Evolutionary conservation across 1,139 yeast species (phyloP).

Genomic region (Scheffersomyces stambukii): DNA sequence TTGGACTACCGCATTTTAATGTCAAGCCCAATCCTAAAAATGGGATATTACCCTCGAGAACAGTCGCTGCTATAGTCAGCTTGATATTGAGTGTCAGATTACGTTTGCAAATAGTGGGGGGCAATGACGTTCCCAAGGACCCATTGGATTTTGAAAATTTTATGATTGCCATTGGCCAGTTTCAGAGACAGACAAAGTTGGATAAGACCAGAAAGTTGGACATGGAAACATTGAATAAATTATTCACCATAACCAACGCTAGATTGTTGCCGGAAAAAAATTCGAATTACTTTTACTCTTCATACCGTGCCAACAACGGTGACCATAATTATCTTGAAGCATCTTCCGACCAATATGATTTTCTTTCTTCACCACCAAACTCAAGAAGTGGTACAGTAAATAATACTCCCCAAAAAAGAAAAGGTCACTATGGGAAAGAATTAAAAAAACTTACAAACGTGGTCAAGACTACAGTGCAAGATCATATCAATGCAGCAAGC

Average conservation of each 20-base stretch:
- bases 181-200: slow-evolving; percentile 57
- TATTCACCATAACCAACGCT: slow-evolving; percentile 58
- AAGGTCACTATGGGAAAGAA: slow-evolving; percentile 41
- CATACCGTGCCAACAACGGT: slow-evolving; percentile 5
- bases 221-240: slow-evolving; percentile 54
- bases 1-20: slow-evolving; percentile 62
- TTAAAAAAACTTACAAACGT: slow-evolving; percentile 61
- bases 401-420: slow-evolving; percentile 19
- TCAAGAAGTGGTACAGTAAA: slow-evolving; percentile 1
- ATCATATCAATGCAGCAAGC: slow-evolving; percentile 35
- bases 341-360: slow-evolving; percentile 2
- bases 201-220: slow-evolving; percentile 59
- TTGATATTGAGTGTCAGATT: slow-evolving; percentile 63
- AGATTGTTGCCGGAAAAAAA: slow-evolving; percentile 27
- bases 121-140: slow-evolving; percentile 81
- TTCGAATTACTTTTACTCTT: slow-evolving; percentile 11
- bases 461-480: slow-evolving; percentile 74
- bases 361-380: slow-evolving; percentile 4
- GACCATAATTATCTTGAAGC: neutral
- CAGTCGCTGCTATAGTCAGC: slow-evolving; percentile 61
- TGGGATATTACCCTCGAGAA: slow-evolving; percentile 59
- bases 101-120: slow-evolving; percentile 62
- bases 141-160: slow-evolving; percentile 74
- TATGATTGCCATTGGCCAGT: slow-evolving; percentile 55
- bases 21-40: slow-evolving; percentile 41